Conservation (phyloP, 2,329 filamentous ascomycete genomes). For the Fusarium nurragi region DNA sequence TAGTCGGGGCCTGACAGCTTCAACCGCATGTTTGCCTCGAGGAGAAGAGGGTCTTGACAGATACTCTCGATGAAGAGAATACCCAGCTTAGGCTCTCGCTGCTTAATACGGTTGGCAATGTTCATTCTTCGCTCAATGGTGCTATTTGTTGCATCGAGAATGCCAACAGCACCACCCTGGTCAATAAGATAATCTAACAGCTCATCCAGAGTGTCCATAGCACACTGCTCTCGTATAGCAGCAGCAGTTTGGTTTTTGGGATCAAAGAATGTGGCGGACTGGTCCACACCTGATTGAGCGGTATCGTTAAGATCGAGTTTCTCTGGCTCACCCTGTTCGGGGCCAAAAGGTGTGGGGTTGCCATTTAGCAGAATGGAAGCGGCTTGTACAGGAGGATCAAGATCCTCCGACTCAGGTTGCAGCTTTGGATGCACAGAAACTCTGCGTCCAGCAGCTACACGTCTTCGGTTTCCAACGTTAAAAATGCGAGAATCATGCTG, state of each 20-base stretch:
- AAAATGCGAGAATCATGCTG: slow-evolving; percentile 97
- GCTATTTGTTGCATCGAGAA: slow-evolving; percentile 97
- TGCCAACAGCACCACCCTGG: slow-evolving; percentile 87
- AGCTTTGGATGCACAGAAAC: slow-evolving; percentile 49
- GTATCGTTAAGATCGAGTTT: slow-evolving; percentile 49
- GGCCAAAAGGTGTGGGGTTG: slow-evolving; percentile 50
- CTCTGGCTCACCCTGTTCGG: slow-evolving; percentile 51
- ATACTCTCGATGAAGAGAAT: slow-evolving; percentile 96
- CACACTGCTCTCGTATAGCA: slow-evolving; percentile 87
- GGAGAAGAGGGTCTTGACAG: slow-evolving; percentile 82
- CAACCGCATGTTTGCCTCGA: slow-evolving; percentile 96
- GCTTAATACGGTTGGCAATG: slow-evolving; percentile 83
- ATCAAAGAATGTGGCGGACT: slow-evolving; percentile 94
- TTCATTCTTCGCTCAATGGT: slow-evolving; percentile 85
- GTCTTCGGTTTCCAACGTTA: slow-evolving; percentile 92
- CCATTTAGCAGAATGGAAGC: slow-evolving; percentile 69
- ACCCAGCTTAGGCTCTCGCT: slow-evolving; percentile 85
- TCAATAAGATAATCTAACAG: slow-evolving; percentile 87
- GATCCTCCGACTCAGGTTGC: slow-evolving; percentile 49
- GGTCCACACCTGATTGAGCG: slow-evolving; percentile 70
- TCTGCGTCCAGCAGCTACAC: slow-evolving; percentile 74
- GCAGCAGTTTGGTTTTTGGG: slow-evolving; percentile 85
- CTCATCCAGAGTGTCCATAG: slow-evolving; percentile 91
- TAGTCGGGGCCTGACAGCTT: slow-evolving; percentile 98
- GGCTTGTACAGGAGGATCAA: slow-evolving; percentile 60